Evolutionary conservation across 805 yeast species (phyloP), one percentile per base, ranked within the genome.

Genomic region (Zygoascus flipseniorum): DNA sequence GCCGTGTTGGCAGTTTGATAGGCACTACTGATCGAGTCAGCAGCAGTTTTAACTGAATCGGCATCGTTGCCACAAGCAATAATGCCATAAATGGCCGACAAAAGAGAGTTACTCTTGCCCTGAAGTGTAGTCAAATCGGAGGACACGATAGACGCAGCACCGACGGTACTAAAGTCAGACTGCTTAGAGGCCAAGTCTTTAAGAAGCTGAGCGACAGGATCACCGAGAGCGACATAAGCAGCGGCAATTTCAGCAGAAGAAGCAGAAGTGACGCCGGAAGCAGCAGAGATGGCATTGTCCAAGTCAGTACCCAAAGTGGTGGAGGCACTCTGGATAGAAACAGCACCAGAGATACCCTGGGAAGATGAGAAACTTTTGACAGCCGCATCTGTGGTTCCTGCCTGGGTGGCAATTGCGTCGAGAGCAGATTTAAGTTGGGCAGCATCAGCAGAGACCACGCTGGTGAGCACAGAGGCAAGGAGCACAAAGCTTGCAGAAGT

Each of bases 301-400:
- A 62, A 64, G 49, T 62, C 63, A 28, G 26, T n/a, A 23, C 53
- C 43, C 39, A 65, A 58, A 19, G 58, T 47, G 19, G 52, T 54
- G 58, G 54, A 62, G 32, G 53, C 32, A 41, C 49, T 43, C 66
- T 66, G 69, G 56, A 66, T 60, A 47, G 56, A 56, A 11, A 65
- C 58, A 31, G 69, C 69, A 52, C 64, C 69, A 32, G 37, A 35
- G 28, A 64, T 55, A 47, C 69, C 68, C 28, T 54, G 54, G 23
- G 58, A 51, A 8, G 47, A 31, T 1, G 23, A 14, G 48, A 54
- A 56, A 4, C 43, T 52, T 43, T 50, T 35, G 46, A 51, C 55
- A 13, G 51, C 50, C 16, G 50, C 28, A 49, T 49, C 57, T 47
- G 58, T 52, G 28, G 54, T 26, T n/a, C 18, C 50, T 44, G 52